Percentiles rank a stretch among this genome's conserved stretches.
Conservation (phyloP, 2,329 filamentous ascomycete genomes). For the Aspergillus ochraceoroseus region DNA sequence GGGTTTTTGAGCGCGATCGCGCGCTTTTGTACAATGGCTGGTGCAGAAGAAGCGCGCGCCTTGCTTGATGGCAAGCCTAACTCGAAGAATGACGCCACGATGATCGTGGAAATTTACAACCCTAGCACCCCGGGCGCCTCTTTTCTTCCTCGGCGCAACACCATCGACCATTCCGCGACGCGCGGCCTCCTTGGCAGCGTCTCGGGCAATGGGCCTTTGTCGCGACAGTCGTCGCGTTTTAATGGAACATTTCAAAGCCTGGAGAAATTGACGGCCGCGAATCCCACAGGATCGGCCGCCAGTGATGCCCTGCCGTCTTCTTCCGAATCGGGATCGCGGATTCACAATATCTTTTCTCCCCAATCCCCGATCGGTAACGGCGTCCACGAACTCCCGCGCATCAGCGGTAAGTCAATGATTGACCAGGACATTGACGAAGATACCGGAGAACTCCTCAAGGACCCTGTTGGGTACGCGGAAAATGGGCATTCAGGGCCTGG, state of each 20-base stretch:
- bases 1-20: conserved; percentile 56
- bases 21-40: conserved; percentile 53
- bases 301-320: conserved; percentile 50
- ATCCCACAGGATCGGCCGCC: conserved; percentile 42
- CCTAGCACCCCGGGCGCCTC: conserved; percentile 35
- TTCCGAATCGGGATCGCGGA: conserved; percentile 46
- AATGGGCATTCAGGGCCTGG: conserved; percentile 52
- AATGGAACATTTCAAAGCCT: conserved; percentile 58
- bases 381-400: conserved; percentile 48
- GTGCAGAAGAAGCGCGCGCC: conserved; percentile 56
- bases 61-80: conserved; percentile 60
- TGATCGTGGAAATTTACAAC: conserved; percentile 53
- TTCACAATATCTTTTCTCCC: conserved; percentile 57
- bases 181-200: conserved; percentile 33
- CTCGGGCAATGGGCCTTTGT: conserved; percentile 38
- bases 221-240: conserved; percentile 55
- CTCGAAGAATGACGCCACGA: conserved; percentile 55
- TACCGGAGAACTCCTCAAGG: conserved; percentile 58
- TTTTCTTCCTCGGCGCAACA: conserved; percentile 45
- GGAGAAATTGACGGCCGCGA: conserved; percentile 53
- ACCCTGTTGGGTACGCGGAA: conserved; percentile 64
- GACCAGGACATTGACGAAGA: conserved; percentile 61
- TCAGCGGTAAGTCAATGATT: conserved; percentile 60
- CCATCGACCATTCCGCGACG: conserved; percentile 48
- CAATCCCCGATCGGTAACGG: conserved; percentile 56